These are phyloP conservation scores for Erythrobasidium hasegawianum DNA, from an alignment of 1,284 basidiomycete species.

Conservation along the genomic window DNA sequence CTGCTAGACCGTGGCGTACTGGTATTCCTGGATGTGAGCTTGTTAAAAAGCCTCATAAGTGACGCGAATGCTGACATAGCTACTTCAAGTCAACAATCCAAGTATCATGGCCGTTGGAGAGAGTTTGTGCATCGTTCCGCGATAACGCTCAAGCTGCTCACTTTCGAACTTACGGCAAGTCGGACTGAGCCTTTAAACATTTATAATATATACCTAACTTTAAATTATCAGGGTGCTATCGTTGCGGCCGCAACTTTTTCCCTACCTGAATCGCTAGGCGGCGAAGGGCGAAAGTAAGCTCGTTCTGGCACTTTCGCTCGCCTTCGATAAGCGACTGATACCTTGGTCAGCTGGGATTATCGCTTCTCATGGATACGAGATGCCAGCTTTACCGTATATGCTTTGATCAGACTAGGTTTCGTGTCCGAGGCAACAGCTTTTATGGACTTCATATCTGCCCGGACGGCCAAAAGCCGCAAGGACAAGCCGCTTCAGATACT, in stretches of 20 bases:
- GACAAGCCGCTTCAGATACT: constrained; percentile 69
- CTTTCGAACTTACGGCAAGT: constrained; percentile 67
- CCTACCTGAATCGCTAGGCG: constrained; percentile 75
- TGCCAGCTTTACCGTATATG: constrained; percentile 85
- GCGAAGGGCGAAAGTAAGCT: constrained; percentile 77
- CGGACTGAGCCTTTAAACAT: not conserved
- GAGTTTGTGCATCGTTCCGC: constrained; percentile 56
- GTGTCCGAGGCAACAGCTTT: constrained; percentile 83
- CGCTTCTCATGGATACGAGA: constrained; percentile 64
- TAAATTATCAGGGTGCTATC: constrained; percentile 58
- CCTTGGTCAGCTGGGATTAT: constrained; percentile 25
- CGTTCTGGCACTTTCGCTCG: too few species aligned
- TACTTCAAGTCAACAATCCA: constrained; percentile 48
- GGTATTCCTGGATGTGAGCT: constrained; percentile 32
- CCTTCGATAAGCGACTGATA: constrained; percentile 14
- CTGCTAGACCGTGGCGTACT: constrained; percentile 15
- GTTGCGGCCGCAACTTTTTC: constrained; percentile 90
- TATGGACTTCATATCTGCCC: constrained; percentile 57
- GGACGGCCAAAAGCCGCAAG: constrained; percentile 59
- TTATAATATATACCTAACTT: not conserved
- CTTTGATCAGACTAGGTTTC: constrained; percentile 82
- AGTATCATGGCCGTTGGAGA: constrained; percentile 87
- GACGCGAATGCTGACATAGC: not conserved
- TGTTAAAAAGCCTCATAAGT: not conserved
- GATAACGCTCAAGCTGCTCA: constrained; percentile 56